A percentile compares a stretch with the other conserved stretches of the same genome.
Evolutionary conservation across 495 filamentous ascomycete species (phyloP).

Genomic region (Tuber calosporum): DNA sequence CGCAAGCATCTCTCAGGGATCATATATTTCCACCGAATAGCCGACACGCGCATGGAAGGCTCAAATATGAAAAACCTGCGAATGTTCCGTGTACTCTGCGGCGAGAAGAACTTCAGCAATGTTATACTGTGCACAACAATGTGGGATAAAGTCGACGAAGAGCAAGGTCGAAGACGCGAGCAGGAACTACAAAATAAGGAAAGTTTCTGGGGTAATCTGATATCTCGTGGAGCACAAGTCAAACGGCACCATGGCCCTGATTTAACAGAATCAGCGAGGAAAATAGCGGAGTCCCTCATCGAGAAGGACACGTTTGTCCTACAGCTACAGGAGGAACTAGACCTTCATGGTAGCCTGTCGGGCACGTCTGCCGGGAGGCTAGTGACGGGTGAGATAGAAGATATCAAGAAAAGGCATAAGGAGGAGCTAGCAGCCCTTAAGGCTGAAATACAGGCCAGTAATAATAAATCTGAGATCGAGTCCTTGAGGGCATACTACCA

Average conservation of each 20-base stretch:
- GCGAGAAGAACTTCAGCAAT: slow-evolving; percentile 21
- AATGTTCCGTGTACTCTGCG: slow-evolving; percentile 37
- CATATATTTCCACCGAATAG: slow-evolving; percentile 40
- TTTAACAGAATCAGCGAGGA: not conserved
- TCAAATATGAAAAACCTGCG: slow-evolving; percentile 31
- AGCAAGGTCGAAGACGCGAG: slow-evolving; percentile 4
- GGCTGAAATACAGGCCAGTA: slow-evolving; percentile 2
- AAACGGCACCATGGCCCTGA: not conserved
- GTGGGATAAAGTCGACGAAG: slow-evolving; percentile 16
- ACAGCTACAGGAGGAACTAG: slow-evolving; percentile 1
- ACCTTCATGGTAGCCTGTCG: not conserved
- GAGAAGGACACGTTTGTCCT: not conserved
- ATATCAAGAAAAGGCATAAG: not conserved
- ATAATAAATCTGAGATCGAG: not conserved
- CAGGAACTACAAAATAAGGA: not conserved
- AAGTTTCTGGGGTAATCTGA: slow-evolving; percentile 2
- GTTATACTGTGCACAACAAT: slow-evolving; percentile 34
- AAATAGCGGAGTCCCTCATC: slow-evolving; percentile 5
- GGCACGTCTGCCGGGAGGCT: slow-evolving; percentile 11
- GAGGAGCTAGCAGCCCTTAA: slow-evolving; percentile 4
- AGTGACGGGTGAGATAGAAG: slow-evolving; percentile 2
- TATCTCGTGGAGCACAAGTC: slow-evolving; percentile 4
- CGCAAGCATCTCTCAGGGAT: slow-evolving; percentile 38
- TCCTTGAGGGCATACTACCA: slow-evolving; percentile 8
- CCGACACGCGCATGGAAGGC: slow-evolving; percentile 33